phyloP scores from a whole-genome alignment of 1,284 basidiomycete species.

The Cryptococcus sp. region DNA sequence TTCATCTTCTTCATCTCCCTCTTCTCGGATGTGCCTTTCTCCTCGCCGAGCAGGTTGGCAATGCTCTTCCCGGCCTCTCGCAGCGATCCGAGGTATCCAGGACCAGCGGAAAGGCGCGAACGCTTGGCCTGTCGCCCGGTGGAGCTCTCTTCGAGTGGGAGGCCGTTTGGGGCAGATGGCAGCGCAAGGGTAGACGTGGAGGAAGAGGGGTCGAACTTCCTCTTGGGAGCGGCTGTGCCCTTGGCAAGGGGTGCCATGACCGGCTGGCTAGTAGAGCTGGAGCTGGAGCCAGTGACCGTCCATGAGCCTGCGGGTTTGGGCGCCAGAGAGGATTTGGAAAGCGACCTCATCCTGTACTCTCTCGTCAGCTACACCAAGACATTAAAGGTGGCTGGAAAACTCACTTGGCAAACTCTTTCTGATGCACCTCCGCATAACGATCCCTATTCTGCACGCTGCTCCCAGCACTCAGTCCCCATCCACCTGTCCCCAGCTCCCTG shows the following conservation, averaged over 20 bases:
- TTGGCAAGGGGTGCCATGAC: neutral
- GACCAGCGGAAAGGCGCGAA: constrained; percentile 24
- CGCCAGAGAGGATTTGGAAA: constrained; percentile 17
- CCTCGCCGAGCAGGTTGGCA: constrained; percentile 25
- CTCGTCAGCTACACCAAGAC: neutral
- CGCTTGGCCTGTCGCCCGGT: constrained; percentile 27
- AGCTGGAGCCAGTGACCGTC: constrained; percentile 2
- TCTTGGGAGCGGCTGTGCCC: constrained; percentile 14
- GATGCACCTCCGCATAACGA: constrained; percentile 39
- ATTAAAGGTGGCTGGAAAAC: constrained; percentile 5
- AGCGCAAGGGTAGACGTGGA: constrained; percentile 4
- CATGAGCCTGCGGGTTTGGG: constrained; percentile 1
- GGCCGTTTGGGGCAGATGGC: constrained; percentile 37
- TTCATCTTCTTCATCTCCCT: constrained; percentile 13
- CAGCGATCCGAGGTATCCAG: constrained; percentile 27
- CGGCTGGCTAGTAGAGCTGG: neutral
- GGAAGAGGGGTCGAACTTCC: constrained; percentile 16
- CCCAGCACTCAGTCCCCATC: constrained; percentile 30
- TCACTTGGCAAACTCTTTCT: constrained; percentile 43
- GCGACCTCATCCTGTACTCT: constrained; percentile 29
- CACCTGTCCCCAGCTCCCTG: constrained; percentile 26
- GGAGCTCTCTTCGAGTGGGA: constrained; percentile 19
- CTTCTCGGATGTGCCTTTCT: constrained; percentile 6
- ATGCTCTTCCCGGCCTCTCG: constrained; percentile 31
- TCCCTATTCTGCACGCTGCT: constrained; percentile 15